Base-by-base conservation (phyloP, 2,329 filamentous ascomycete genomes). In the Teratosphaeria destructans region DNA sequence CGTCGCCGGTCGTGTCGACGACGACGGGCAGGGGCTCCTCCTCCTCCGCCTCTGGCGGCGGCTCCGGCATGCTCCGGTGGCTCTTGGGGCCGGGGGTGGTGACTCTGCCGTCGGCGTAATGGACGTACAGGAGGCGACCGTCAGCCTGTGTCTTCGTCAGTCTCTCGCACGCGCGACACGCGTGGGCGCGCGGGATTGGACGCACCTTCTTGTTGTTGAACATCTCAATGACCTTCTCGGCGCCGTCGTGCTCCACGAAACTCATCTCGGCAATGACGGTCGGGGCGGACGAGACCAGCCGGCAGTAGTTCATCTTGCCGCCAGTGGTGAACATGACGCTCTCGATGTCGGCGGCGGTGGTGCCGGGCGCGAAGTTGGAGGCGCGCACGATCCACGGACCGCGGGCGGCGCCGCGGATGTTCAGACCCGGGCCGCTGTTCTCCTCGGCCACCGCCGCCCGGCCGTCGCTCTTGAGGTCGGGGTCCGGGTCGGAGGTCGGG, bases 331-430 rank as follows among this genome's bases (percentile, higher is more conserved):
- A 58, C 84, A 94, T 85, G 59, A 89, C 89, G 66, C 86, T 88
- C 77, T 91, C 88, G 61, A 94, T 90, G 69, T 94, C 89, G 34
- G 87, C 88, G 1, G 86, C 87, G 6, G 89, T 91, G 0, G 89
- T 94, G 43, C 89, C 89, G 1, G 84, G 84, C 12, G 89, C 89
- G 71, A 94, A 90, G 77, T 94, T 94, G 73, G 89, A 86, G 2
- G 87, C 88, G 71, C 90, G 82, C 27, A 94, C 82, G 19, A 83
- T 81, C 66, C 83, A 89, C 1, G 88, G 88, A 0, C 88, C 86
- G 8, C 87, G 76, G 12, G 76, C 77, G 57, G 75, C 75, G n/a
- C 89, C 89, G 57, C 84, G 80, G 64, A 94, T 92, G 39, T 81
- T 85, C 54, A 93, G 81, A 23, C 86, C 85, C 61, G 69, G 69